Conservation (phyloP, 2,329 filamentous ascomycete species). For the Xylariaceae sp. region DNA sequence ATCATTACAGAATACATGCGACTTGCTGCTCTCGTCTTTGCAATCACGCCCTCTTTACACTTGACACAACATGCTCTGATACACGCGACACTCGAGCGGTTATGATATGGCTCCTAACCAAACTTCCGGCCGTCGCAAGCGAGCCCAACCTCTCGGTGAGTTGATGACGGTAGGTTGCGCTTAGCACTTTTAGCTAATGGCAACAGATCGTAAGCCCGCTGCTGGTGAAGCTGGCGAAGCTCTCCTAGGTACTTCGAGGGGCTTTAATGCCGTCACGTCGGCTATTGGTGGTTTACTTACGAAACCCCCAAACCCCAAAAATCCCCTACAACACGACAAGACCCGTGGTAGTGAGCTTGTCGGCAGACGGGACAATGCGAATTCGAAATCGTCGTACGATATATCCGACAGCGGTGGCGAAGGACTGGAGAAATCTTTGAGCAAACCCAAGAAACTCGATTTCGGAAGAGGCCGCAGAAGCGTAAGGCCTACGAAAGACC, state of each 20-base stretch:
- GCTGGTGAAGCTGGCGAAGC: constrained; percentile 17
- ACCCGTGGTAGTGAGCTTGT: constrained; percentile 1
- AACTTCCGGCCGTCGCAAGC: constrained; percentile 25
- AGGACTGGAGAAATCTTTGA: constrained; percentile 8
- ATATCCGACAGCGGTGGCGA: constrained; percentile 22
- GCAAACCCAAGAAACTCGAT: constrained; percentile 26
- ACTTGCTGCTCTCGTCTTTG: background rate
- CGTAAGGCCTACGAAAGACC: constrained; percentile 12
- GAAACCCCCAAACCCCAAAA: background rate
- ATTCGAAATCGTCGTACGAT: constrained; percentile 17
- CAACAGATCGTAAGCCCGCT: background rate
- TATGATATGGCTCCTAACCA: constrained; percentile 22
- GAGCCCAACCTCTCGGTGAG: constrained; percentile 23
- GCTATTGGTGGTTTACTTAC: constrained; percentile 21
- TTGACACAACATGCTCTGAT: constrained; percentile 4
- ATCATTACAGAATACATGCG: background rate
- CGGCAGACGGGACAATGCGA: constrained; percentile 9
- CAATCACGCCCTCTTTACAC: background rate
- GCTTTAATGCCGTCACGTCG: constrained; percentile 22
- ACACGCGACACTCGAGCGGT: background rate
- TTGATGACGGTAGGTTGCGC: constrained; percentile 6
- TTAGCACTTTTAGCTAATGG: background rate
- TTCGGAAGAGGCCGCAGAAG: constrained; percentile 11
- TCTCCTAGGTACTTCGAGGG: constrained; percentile 24
- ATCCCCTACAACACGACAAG: constrained; percentile 7